Evolutionary conservation across 2,329 filamentous ascomycete species (phyloP).

Genomic region (Tolypocladium sp.): DNA sequence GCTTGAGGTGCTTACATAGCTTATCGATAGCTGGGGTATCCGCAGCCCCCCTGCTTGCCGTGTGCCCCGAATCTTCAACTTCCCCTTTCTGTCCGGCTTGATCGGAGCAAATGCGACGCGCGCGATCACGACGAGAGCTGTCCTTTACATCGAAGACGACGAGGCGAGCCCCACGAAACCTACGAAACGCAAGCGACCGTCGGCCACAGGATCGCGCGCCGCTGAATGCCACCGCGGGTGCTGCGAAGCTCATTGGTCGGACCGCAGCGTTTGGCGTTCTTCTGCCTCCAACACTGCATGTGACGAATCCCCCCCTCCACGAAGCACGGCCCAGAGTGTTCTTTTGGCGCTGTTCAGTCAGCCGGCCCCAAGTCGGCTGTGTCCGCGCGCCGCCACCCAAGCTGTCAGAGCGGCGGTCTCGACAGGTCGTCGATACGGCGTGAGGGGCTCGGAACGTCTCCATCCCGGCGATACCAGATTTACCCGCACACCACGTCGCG

Average conservation of each 20-base stretch:
- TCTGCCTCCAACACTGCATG: background rate
- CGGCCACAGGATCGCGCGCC: background rate
- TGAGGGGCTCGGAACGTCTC: background rate
- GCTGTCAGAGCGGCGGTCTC: background rate
- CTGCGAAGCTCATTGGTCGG: slow-evolving; percentile 1
- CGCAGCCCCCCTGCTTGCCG: background rate
- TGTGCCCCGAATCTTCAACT: background rate
- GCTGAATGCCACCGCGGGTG: background rate
- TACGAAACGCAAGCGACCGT: background rate
- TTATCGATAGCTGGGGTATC: background rate
- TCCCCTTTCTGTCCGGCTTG: background rate
- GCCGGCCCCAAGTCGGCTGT: background rate
- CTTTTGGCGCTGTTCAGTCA: background rate
- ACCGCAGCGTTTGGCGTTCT: background rate
- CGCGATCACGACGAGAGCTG: background rate
- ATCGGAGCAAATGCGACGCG: background rate
- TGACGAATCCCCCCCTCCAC: background rate
- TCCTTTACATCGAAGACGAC: background rate
- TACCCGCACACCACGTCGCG: background rate
- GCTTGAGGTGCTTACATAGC: background rate
- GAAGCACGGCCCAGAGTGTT: background rate
- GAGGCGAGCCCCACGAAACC: background rate
- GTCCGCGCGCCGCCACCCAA: background rate
- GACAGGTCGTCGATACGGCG: background rate
- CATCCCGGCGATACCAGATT: background rate